Conservation (phyloP, 257 asterid species). For the Solanum sparsipilum region DNA sequence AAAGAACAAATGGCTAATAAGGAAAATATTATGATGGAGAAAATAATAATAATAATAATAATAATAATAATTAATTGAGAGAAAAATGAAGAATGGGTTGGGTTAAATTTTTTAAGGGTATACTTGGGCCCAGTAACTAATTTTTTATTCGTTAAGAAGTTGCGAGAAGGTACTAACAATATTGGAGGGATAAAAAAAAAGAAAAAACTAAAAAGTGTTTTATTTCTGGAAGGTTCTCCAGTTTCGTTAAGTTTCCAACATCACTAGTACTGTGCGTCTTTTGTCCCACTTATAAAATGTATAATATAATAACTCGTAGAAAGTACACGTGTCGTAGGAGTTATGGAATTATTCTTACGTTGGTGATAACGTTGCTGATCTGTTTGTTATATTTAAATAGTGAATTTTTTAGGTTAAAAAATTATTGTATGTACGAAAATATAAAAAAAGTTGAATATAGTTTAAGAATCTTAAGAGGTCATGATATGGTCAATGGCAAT, state of each 20-base stretch:
- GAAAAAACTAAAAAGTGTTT: not conserved
- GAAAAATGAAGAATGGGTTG: not conserved
- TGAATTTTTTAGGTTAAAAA: not conserved
- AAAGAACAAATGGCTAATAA: not conserved
- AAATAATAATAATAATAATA: too few species aligned
- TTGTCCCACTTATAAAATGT: not conserved
- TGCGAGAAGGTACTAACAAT: conserved; percentile 8
- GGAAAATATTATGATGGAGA: not conserved
- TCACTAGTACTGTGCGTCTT: not conserved
- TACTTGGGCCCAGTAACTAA: not conserved
- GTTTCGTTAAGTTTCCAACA: not conserved
- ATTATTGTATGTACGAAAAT: not conserved
- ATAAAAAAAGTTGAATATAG: not conserved
- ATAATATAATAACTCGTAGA: too few species aligned
- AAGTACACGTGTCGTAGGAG: not conserved
- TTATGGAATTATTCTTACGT: not conserved
- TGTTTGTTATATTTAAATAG: too few species aligned
- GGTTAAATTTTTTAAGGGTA: not conserved
- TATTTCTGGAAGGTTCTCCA: not conserved
- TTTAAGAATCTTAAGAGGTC: not conserved
- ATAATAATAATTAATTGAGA: not conserved
- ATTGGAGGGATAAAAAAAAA: not conserved
- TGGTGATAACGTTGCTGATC: not conserved
- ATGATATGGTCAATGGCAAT: not conserved
- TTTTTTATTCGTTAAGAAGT: not conserved